Conservation (phyloP, 331 rosid species). For the Dryas integrifolia region DNA sequence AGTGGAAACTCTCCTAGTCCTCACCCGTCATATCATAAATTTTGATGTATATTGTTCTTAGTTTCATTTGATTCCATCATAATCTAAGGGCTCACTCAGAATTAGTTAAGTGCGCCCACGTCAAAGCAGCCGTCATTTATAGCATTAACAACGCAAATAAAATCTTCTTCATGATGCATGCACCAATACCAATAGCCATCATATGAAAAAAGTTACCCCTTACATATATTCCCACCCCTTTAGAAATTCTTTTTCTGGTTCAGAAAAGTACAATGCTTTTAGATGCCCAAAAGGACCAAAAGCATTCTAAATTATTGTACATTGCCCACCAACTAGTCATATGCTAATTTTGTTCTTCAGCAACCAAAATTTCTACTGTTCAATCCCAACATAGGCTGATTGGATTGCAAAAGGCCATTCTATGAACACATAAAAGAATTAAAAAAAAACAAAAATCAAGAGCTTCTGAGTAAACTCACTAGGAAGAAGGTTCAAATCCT, state of each 20-base stretch:
- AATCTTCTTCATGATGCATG: background rate
- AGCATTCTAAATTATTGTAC: background rate
- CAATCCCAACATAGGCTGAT: constrained; percentile 7
- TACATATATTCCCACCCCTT: too few species aligned
- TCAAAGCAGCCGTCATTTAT: background rate
- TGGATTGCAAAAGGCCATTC: constrained; percentile 5
- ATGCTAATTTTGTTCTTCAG: background rate
- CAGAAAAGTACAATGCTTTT: too few species aligned
- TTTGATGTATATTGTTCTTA: background rate
- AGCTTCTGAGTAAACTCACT: constrained; percentile 48
- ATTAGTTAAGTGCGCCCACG: background rate
- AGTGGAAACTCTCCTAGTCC: background rate
- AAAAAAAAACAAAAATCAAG: background rate
- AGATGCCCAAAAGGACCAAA: background rate
- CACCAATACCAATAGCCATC: background rate
- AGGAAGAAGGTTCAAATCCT: constrained; percentile 64
- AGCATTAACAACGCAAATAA: constrained; percentile 1
- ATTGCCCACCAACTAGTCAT: constrained; percentile 11
- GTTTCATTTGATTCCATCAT: constrained; percentile 3
- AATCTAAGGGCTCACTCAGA: background rate
- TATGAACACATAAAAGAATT: background rate
- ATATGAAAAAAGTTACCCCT: background rate
- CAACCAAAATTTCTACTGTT: background rate
- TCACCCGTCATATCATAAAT: background rate
- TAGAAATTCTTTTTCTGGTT: too few species aligned